Base-by-base conservation (phyloP, 75 land plant species). In the Picea glauca region DNA sequence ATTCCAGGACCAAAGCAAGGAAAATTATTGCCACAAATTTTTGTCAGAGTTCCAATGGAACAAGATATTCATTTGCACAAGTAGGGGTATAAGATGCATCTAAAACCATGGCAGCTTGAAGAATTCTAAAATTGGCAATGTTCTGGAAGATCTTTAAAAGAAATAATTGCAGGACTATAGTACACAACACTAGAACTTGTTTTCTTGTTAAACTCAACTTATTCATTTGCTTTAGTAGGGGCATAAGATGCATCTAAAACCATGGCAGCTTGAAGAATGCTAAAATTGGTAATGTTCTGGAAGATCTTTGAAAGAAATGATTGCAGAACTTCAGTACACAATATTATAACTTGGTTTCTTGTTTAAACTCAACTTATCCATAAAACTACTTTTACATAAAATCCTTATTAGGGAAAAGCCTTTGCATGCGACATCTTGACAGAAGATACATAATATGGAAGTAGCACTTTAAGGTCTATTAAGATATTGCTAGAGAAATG, bases 131-230 rank as follows among this genome's bases (percentile, higher is more conserved):
- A n/a, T 8, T 43, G 50, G 50, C n/a, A 70, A 50, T 20, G n/a
- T 46, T 70, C 14, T 70, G 54, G 43, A 70, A 70, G 50, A 70
- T 70, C 26, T 13, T 9, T 70, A 56, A 70, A 70, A 43, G 21
- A 3, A 43, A 43, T n/a, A 12, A 50, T 9, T 70, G 23, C 3
- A 43, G 6, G 4, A 40, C 50, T 70, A 9, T 70, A 21, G 40
- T 43, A 66, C 35, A 40, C 46, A 68, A 68, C 21, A 35, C 20
- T 68, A 20, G 74, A 70, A 70, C 54, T 70, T 70, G 23, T 70
- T 70, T 43, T n/a, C 74, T 43, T 70, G 56, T 70, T 18, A 8
- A 63, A 30, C 13, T 50, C 50, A 20, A 40, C n/a, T 7, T 43
- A 46, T 63, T 50, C 40, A 70, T 40, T 40, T 70, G 74, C 20